Percentiles rank a stretch among this genome's conserved stretches.
phyloP scores from a whole-genome alignment of 306 rosid species.

The Ammopiptanthus mongolicus region DNA sequence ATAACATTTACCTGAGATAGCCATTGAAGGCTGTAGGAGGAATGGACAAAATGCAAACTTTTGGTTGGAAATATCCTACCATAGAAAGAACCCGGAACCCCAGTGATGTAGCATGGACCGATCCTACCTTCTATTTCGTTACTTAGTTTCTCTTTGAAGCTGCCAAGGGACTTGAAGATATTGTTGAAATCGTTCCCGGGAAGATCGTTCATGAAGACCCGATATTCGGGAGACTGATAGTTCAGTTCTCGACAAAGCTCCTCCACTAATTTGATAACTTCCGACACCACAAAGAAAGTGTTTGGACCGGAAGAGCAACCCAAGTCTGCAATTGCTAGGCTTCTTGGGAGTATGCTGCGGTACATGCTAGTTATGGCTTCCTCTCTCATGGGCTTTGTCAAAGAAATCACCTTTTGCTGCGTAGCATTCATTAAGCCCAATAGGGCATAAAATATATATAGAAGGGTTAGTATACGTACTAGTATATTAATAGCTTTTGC shows the following conservation, averaged over 20 bases:
- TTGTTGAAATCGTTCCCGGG: constrained; percentile 45
- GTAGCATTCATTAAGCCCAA: not conserved
- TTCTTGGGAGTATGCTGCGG: not conserved
- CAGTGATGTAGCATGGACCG: constrained; percentile 37
- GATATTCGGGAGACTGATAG: constrained; percentile 30
- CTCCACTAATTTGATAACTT: constrained; percentile 29
- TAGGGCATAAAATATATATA: not conserved
- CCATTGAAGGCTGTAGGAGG: constrained; percentile 45
- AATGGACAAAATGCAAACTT: constrained; percentile 35
- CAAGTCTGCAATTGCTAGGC: constrained; percentile 40
- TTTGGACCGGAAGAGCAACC: constrained; percentile 61
- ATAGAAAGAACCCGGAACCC: constrained; percentile 50
- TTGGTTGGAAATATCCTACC: constrained; percentile 36
- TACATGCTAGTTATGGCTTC: constrained; percentile 29
- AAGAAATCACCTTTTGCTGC: constrained; percentile 38
- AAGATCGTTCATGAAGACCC: constrained; percentile 38
- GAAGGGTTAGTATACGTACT: not conserved
- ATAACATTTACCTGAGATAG: constrained; percentile 26
- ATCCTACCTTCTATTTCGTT: not conserved
- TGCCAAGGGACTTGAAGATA: constrained; percentile 34
- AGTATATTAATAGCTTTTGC: not conserved
- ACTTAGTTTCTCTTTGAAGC: constrained; percentile 16
- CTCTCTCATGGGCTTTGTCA: constrained; percentile 35
- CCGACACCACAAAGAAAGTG: constrained; percentile 33
- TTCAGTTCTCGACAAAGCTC: constrained; percentile 10